Conservation (phyloP, 495 filamentous ascomycete genomes). For the Cetradonia linearis region DNA sequence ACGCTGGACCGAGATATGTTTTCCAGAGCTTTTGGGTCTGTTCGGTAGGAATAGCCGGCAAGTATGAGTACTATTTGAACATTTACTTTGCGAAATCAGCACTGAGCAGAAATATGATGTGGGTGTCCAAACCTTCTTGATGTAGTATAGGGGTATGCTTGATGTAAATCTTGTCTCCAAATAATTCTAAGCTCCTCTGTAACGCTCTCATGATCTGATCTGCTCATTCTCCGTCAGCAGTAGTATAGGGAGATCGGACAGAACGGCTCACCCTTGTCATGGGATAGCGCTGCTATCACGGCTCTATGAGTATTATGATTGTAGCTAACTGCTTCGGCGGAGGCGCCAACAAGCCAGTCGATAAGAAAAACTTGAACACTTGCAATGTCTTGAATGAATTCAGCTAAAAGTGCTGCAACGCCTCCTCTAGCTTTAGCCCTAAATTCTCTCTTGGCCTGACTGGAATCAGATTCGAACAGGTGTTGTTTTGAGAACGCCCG, state of each 20-base stretch:
- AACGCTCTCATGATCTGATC: conserved; percentile 38
- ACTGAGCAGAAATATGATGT: not conserved
- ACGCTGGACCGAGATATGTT: conserved; percentile 56
- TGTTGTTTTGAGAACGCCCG: conserved; percentile 48
- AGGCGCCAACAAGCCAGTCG: conserved; percentile 58
- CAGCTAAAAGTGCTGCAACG: conserved; percentile 35
- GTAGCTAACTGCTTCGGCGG: conserved; percentile 55
- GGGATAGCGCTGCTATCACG: conserved; percentile 48
- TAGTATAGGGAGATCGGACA: not conserved
- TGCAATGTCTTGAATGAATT: conserved; percentile 30
- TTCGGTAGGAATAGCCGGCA: conserved; percentile 63
- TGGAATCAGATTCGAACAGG: conserved; percentile 26
- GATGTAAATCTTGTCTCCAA: conserved; percentile 79
- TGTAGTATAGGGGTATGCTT: conserved; percentile 69
- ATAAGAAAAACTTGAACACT: conserved; percentile 43
- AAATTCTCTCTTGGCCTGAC: not conserved
- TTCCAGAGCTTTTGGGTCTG: conserved; percentile 47
- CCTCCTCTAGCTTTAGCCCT: conserved; percentile 26
- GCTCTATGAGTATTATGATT: conserved; percentile 53
- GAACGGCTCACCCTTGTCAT: conserved; percentile 38
- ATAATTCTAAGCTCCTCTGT: conserved; percentile 61
- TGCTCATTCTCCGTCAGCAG: not conserved
- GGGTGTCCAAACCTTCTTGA: conserved; percentile 63
- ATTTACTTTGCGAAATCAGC: conserved; percentile 47
- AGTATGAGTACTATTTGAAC: conserved; percentile 68